Percentiles rank a stretch among this genome's conserved stretches.
These are phyloP conservation scores for Eucalyptus erythrocorys DNA, from an alignment of 345 rosid species.

Conservation along the genomic window DNA sequence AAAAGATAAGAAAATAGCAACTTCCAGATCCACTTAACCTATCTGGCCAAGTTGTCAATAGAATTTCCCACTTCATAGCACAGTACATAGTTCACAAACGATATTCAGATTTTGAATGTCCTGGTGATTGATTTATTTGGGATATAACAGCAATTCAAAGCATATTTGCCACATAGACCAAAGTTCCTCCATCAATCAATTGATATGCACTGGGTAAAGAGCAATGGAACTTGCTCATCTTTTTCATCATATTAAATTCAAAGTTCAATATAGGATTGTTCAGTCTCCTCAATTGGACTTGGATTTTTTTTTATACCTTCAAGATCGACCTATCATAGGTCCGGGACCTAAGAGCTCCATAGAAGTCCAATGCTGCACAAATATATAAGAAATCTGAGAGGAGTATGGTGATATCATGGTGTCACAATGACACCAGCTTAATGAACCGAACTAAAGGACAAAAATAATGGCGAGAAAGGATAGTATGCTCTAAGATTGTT, in stretches of 20 bases:
- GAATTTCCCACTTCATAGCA: background rate
- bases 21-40: background rate
- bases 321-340: constrained; percentile 83
- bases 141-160: background rate
- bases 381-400: background rate
- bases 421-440: background rate
- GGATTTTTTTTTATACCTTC: constrained; percentile 24
- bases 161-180: background rate
- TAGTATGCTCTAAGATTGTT: background rate
- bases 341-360: constrained; percentile 88
- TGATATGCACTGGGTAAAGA: background rate
- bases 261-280: background rate
- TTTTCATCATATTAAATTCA: background rate
- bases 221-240: background rate
- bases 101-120: background rate
- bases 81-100: background rate
- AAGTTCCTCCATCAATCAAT: background rate
- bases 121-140: background rate
- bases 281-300: background rate
- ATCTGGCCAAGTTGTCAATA: background rate
- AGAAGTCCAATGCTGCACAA: constrained; percentile 79
- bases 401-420: background rate
- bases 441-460: background rate
- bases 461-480: background rate
- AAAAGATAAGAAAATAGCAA: background rate